Evolutionary conservation across 2,329 filamentous ascomycete species (phyloP).

Genomic region (Phoma sp.): DNA sequence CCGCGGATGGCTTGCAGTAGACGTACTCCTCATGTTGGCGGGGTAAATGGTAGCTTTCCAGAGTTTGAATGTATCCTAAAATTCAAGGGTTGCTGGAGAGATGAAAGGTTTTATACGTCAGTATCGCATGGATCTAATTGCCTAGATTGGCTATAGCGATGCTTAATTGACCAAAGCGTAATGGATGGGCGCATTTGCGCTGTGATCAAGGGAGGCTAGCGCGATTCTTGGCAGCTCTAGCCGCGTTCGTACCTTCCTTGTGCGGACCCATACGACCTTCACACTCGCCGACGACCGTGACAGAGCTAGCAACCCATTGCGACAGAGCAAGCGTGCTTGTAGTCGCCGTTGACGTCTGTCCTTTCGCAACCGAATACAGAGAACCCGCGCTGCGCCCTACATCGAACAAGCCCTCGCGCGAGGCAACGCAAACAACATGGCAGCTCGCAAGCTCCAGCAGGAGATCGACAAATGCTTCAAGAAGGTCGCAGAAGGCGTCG

Average conservation of each 20-base stretch:
- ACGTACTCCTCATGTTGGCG: slow-evolving; percentile 32
- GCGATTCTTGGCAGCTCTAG: slow-evolving; percentile 34
- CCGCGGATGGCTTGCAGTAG: slow-evolving; percentile 12
- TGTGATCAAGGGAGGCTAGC: slow-evolving; percentile 15
- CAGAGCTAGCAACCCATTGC: slow-evolving; percentile 25
- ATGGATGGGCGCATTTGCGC: slow-evolving; percentile 12
- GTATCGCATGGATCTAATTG: not conserved
- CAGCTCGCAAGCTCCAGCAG: slow-evolving; percentile 93
- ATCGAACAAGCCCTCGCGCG: slow-evolving; percentile 32
- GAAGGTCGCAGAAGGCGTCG: slow-evolving; percentile 91
- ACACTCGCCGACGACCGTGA: slow-evolving; percentile 17
- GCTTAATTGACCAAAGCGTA: slow-evolving; percentile 7
- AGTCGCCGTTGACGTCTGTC: slow-evolving; percentile 18
- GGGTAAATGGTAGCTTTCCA: slow-evolving; percentile 11
- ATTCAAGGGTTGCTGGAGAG: not conserved
- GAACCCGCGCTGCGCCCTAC: slow-evolving; percentile 18
- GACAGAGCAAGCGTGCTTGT: slow-evolving; percentile 27
- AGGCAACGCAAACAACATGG: slow-evolving; percentile 68
- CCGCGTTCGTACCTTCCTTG: slow-evolving; percentile 28
- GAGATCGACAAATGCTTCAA: slow-evolving; percentile 99
- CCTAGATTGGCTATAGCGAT: slow-evolving; percentile 7
- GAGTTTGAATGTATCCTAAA: not conserved
- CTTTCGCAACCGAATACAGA: not conserved
- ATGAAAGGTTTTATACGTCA: slow-evolving; percentile 1
- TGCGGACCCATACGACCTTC: slow-evolving; percentile 34